A percentile compares a stretch with the other conserved stretches of the same genome.
These are phyloP conservation scores for Boletus nobilissimus DNA, from an alignment of 1,284 basidiomycete species.

Conservation along the genomic window DNA sequence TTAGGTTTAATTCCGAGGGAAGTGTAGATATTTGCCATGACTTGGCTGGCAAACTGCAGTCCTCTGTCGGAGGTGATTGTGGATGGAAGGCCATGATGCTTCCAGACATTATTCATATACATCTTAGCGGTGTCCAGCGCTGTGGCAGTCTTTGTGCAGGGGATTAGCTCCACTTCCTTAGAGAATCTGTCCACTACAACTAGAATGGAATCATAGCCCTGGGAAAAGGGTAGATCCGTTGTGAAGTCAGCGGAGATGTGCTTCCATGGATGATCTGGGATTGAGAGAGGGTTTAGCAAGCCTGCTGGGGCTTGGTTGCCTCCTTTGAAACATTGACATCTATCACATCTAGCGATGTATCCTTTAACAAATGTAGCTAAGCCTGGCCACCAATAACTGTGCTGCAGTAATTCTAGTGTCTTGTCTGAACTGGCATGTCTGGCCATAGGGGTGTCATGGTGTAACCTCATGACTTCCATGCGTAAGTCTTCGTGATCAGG, in stretches of 20 bases:
- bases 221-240: not conserved
- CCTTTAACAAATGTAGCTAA: not conserved
- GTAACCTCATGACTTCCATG: not conserved
- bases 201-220: not conserved
- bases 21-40: not conserved
- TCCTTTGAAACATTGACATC: not conserved
- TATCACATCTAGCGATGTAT: not conserved
- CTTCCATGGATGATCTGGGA: too few relatives aligned
- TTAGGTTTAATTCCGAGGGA: not conserved
- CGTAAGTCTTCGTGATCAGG: not conserved
- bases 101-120: not conserved
- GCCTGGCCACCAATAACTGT: not conserved
- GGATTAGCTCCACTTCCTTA: not conserved
- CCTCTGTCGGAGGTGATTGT: not conserved
- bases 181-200: not conserved
- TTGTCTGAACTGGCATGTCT: not conserved
- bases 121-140: not conserved
- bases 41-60: not conserved
- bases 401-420: not conserved
- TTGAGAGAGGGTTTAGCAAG: too few relatives aligned
- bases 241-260: too few relatives aligned
- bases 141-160: not conserved
- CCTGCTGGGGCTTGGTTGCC: too few relatives aligned
- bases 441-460: not conserved
- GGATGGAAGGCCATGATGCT: not conserved